Conservation (phyloP, 257 asterid species). For the Ocimum tenuiflorum region DNA sequence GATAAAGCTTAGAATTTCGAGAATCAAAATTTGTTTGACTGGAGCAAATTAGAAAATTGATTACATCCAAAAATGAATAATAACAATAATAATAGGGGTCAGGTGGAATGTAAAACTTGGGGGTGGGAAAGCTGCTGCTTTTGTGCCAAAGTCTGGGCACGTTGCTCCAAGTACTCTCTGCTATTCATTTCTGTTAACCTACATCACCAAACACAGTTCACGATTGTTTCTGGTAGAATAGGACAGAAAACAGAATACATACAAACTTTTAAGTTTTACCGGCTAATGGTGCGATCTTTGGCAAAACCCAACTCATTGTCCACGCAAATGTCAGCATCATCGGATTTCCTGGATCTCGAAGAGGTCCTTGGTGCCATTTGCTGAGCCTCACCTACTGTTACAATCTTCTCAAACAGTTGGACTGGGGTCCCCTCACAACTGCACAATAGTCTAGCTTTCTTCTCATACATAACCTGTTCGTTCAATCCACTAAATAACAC, state of each 20-base stretch:
- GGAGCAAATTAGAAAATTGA: too few relatives aligned
- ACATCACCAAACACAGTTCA: slow-evolving; percentile 22
- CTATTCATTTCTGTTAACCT: slow-evolving; percentile 76
- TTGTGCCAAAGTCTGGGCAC: slow-evolving; percentile 35
- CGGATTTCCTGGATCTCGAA: slow-evolving; percentile 76
- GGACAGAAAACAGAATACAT: too few relatives aligned
- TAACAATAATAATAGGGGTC: too few relatives aligned
- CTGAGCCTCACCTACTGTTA: slow-evolving; percentile 75
- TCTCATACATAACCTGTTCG: slow-evolving; percentile 86
- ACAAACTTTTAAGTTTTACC: slow-evolving; percentile 43
- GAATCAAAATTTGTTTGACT: too few relatives aligned
- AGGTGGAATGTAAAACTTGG: slow-evolving; percentile 15
- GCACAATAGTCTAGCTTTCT: slow-evolving; percentile 65
- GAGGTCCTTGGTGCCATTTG: slow-evolving; percentile 80
- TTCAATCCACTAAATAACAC: background rate
- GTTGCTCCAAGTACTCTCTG: slow-evolving; percentile 71
- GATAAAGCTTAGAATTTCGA: too few relatives aligned
- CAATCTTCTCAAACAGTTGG: slow-evolving; percentile 63
- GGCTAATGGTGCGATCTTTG: slow-evolving; percentile 89
- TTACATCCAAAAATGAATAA: too few relatives aligned
- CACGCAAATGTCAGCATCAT: slow-evolving; percentile 77
- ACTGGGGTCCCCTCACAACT: slow-evolving; percentile 77
- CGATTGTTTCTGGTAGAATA: too few relatives aligned
- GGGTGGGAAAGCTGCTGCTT: too few relatives aligned
- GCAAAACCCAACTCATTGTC: slow-evolving; percentile 92